A percentile compares a stretch with the other conserved stretches of the same genome.
Conservation (phyloP, 1,139 yeast genomes). For the Meyerozyma smithsonii region DNA sequence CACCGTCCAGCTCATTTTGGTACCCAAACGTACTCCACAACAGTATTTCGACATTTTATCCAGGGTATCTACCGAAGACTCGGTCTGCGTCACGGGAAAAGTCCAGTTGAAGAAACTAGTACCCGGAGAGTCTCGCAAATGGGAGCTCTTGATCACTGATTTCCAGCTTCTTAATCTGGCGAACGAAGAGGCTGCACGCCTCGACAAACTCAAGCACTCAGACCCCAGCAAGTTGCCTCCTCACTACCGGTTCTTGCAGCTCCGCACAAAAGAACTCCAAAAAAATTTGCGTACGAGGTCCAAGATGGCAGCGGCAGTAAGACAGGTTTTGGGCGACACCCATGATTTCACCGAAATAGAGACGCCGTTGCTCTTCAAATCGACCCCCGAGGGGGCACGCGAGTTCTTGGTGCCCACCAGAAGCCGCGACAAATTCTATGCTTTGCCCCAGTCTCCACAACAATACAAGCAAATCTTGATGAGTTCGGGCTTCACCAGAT, state of each 20-base stretch:
- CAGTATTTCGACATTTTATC: constrained; percentile 40
- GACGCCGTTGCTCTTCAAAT: constrained; percentile 87
- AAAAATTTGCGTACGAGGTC: constrained; percentile 58
- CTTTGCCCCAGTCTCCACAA: constrained; percentile 96
- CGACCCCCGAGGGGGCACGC: constrained; percentile 97
- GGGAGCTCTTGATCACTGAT: constrained; percentile 55
- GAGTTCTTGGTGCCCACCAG: constrained; percentile 94
- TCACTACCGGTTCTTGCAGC: constrained; percentile 73
- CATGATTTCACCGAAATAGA: constrained; percentile 76
- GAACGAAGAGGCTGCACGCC: constrained; percentile 63
- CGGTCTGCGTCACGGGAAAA: constrained; percentile 64
- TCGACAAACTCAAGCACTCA: constrained; percentile 52
- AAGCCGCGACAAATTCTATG: constrained; percentile 59
- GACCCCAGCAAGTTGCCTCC: constrained; percentile 62
- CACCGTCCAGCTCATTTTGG: constrained; percentile 54
- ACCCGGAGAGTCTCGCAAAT: constrained; percentile 16
- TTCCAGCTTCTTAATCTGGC: constrained; percentile 64
- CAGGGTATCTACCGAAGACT: constrained; percentile 60
- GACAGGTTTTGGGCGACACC: constrained; percentile 41
- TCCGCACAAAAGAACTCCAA: constrained; percentile 53
- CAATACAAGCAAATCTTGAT: constrained; percentile 91
- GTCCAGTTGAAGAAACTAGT: constrained; percentile 29
- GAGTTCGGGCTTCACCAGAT: constrained; percentile 86
- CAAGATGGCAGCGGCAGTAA: constrained; percentile 48
- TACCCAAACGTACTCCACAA: constrained; percentile 38